Evolutionary conservation across 345 rosid genomes (phyloP), one percentile per base, ranked within the genome.

Genomic region (Toxicodendron radicans): DNA sequence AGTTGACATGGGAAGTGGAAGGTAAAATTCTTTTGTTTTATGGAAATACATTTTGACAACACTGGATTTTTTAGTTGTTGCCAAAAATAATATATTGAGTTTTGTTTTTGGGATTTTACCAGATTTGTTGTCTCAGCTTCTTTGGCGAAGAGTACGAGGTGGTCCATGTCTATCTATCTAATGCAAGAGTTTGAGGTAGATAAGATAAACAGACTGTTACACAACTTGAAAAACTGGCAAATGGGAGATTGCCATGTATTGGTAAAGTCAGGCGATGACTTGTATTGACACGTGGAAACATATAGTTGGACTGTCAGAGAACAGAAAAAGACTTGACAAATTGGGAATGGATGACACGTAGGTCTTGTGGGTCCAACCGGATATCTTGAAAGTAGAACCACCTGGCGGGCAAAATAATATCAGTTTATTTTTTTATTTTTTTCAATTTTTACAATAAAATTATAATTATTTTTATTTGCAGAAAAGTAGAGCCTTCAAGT

Each of bases 111-210:
- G 53, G 32, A 7, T 27, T 59, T 45, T 27, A 38, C 43, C 6
- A 32, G 63, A 21, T 45, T 17, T 11, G 12, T 17, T 58, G 57
- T 59, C 74, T 59, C 18, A 4, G n/a, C 54, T 14, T 51, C 54
- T 12, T 3, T 13, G 65, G 30, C 38, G 64, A 58, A 13, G 41
- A 0, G 64, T 49, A 33, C 75, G 69, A 73, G 75, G 75, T n/a
- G 35, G 7, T 13, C 12, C 7, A 10, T 38, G 6, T 5, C n/a
- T n/a, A n/a, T n/a, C n/a, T n/a, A n/a, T n/a, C n/a, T n/a, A n/a
- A n/a, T n/a, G n/a, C n/a, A 23, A 49, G 68, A 2, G 3, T 27
- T 17, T 1, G 30, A 49, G 48, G 3, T 0, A 3, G 16, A 10
- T 20, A 46, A 49, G n/a, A 9, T 71, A 7, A 61, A 49, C 0